Conservation (phyloP, 2,329 filamentous ascomycete species). For the Nothophoma quercina region DNA sequence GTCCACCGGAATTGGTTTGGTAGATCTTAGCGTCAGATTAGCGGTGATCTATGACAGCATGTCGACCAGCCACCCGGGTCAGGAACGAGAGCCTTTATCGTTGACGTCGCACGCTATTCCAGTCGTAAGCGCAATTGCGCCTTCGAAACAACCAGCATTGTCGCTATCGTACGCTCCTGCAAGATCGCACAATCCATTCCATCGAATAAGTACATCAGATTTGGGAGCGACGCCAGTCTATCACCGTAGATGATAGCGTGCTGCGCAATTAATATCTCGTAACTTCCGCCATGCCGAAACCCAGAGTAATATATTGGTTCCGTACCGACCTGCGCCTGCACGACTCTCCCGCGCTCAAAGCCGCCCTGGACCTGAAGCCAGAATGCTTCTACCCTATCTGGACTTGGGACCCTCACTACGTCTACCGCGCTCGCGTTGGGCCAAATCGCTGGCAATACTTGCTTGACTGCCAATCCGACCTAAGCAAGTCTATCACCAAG, state of each 20-base stretch:
- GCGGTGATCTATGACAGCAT: conserved; percentile 45
- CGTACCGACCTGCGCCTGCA: conserved; percentile 79
- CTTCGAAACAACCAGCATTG: too few relatives aligned
- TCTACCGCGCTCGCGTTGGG: conserved; percentile 74
- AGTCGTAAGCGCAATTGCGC: background rate
- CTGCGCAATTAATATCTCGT: background rate
- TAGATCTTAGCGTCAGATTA: conserved; percentile 24
- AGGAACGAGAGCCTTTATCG: conserved; percentile 17
- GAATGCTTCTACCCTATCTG: conserved; percentile 76
- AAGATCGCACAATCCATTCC: too few relatives aligned
- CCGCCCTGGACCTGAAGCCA: conserved; percentile 74
- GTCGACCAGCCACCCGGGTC: conserved; percentile 29
- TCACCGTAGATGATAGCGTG: too few relatives aligned
- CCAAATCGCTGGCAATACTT: conserved; percentile 77
- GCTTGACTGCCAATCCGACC: conserved; percentile 75
- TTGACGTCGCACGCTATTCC: background rate
- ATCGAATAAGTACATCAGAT: too few relatives aligned
- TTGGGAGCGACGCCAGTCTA: too few relatives aligned
- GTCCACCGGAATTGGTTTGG: background rate
- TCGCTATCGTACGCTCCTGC: too few relatives aligned
- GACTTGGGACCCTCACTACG: conserved; percentile 83
- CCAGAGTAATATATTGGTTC: conserved; percentile 78
- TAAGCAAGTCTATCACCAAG: conserved; percentile 71
- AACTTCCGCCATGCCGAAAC: conserved; percentile 41
- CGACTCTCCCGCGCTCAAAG: conserved; percentile 76